phyloP scores from a whole-genome alignment of 768 basidiomycete genomes.

The Kwoniella newhampshirensis region DNA sequence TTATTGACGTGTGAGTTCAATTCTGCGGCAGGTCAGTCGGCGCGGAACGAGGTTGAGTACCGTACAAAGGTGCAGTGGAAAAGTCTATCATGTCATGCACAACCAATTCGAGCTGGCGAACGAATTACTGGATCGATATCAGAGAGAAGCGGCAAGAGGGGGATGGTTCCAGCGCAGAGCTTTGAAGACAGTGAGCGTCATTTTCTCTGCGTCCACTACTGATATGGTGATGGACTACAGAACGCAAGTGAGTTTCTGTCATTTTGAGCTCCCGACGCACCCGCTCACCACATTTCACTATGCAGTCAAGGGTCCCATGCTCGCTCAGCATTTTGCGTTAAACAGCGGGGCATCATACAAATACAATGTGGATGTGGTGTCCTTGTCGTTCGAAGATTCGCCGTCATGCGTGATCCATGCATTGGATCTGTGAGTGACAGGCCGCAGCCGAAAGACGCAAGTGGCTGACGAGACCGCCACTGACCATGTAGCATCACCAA shows the following conservation, averaged over 20 bases:
- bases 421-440: slow-evolving; percentile 19
- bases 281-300: not conserved
- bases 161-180: slow-evolving; percentile 34
- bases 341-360: slow-evolving; percentile 42
- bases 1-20: slow-evolving; percentile 13
- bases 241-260: slow-evolving; percentile 16
- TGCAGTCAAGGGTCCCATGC: slow-evolving; percentile 31
- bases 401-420: slow-evolving; percentile 22
- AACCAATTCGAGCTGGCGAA: slow-evolving; percentile 9
- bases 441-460: not conserved
- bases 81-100: slow-evolving; percentile 29
- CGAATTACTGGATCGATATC: slow-evolving; percentile 29
- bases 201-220: not conserved
- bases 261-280: not conserved
- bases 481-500: slow-evolving; percentile 18
- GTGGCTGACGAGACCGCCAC: not conserved
- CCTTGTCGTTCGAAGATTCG: slow-evolving; percentile 37
- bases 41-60: not conserved
- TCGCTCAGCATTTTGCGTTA: slow-evolving; percentile 45
- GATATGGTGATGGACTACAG: slow-evolving; percentile 1
- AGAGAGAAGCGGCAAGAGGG: slow-evolving; percentile 19
- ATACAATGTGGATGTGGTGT: slow-evolving; percentile 41
- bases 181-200: slow-evolving; percentile 20
- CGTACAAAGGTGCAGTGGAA: slow-evolving; percentile 8
- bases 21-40: not conserved